phyloP scores from a whole-genome alignment of 495 filamentous ascomycete genomes.

The Aspergillus hancockii region DNA sequence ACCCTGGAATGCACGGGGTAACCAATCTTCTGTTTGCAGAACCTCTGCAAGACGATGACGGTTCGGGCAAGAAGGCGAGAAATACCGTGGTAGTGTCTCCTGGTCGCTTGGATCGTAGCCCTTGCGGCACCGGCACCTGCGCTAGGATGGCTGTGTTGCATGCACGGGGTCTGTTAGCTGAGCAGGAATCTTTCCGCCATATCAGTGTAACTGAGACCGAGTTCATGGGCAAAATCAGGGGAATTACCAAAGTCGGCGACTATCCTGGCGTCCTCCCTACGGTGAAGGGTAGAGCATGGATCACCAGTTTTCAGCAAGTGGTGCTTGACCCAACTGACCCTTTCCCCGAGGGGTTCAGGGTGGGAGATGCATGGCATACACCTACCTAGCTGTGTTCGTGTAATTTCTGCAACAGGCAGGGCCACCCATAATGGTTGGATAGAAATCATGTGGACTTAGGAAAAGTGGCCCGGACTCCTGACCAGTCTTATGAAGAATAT shows the following conservation, averaged over 20 bases:
- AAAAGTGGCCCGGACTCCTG: too few relatives aligned
- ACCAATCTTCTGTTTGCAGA: conserved; percentile 31
- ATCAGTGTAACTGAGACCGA: conserved; percentile 33
- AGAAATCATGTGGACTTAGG: too few relatives aligned
- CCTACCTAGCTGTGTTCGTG: too few relatives aligned
- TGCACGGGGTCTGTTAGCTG: conserved; percentile 27
- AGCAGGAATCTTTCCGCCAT: conserved; percentile 31
- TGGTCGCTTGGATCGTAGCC: conserved; percentile 38
- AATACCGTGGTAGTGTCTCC: conserved; percentile 39
- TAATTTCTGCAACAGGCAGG: too few relatives aligned
- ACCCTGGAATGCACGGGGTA: conserved; percentile 29
- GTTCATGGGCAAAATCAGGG: conserved; percentile 31
- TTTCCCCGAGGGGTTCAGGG: conserved; percentile 33
- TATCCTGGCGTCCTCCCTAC: conserved; percentile 33
- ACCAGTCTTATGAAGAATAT: too few relatives aligned
- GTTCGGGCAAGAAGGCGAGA: conserved; percentile 22
- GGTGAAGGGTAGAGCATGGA: conserved; percentile 36
- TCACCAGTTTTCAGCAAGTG: conserved; percentile 35
- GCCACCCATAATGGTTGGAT: too few relatives aligned
- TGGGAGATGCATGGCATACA: conserved; percentile 37
- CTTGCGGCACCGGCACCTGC: conserved; percentile 38
- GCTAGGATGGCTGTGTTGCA: conserved; percentile 38
- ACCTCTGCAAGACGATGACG: conserved; percentile 19
- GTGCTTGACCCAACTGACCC: conserved; percentile 35
- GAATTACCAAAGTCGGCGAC: conserved; percentile 26